Percentiles rank a stretch among this genome's conserved stretches.
Conservation (phyloP, 2,329 filamentous ascomycete species). For the Salinomyces thailandicus region DNA sequence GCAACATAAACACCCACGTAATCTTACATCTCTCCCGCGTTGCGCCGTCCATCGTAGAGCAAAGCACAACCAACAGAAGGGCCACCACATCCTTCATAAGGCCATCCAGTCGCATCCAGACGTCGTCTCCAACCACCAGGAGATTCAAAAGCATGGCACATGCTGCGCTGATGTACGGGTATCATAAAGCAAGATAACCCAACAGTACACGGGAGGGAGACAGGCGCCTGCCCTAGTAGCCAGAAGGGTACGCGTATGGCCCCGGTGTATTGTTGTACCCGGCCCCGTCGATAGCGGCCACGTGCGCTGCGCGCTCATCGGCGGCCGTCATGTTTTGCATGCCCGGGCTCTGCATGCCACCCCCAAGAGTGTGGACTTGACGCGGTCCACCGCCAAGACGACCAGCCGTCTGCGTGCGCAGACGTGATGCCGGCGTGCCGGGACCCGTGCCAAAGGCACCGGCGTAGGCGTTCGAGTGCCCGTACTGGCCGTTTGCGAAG, state of each 20-base stretch:
- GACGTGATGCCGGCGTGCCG: conserved; percentile 10
- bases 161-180: neutral
- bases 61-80: conserved; percentile 6
- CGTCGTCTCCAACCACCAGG: conserved; percentile 8
- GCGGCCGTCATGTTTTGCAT: neutral
- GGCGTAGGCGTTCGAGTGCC: neutral
- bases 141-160: conserved; percentile 7
- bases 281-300: neutral
- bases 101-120: conserved; percentile 5
- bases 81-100: conserved; percentile 8
- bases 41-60: neutral
- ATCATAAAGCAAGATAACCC: neutral
- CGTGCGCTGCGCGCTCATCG: neutral
- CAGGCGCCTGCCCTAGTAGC: neutral
- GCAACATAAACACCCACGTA: no score
- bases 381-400: conserved; percentile 12
- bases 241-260: neutral
- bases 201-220: neutral
- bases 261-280: conserved; percentile 3
- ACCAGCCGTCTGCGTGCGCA: conserved; percentile 12
- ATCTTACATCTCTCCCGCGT: neutral
- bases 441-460: neutral
- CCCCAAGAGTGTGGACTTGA: conserved; percentile 6
- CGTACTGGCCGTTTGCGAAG: conserved; percentile 3
- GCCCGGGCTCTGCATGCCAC: conserved; percentile 2